Base-by-base conservation (phyloP, 441 rosid species). In the Heliophila coronopifolia region DNA sequence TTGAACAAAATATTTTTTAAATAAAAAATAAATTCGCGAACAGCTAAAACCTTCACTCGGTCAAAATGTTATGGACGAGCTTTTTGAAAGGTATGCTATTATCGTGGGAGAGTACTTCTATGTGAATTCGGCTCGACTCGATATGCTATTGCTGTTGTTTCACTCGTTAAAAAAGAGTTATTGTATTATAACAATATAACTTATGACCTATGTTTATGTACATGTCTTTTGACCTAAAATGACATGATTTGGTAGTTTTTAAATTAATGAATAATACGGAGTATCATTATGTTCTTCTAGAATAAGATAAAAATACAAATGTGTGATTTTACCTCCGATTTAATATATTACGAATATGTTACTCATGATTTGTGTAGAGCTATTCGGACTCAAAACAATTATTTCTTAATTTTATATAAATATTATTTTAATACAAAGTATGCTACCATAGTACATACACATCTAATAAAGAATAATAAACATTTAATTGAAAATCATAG, bases 21-120 rank as follows among this genome's bases (percentile, higher is more conserved):
- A n/a, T n/a, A n/a, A n/a, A n/a, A n/a, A n/a, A n/a, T n/a, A n/a
- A n/a, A 54, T 54, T 61, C 20, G 63, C 71, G 41, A 54, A 30
- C 18, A 67, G 71, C 37, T 67, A 12, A 9, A 47, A 25, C 61
- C 59, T 28, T 34, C 33, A 5, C 61, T 67, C 34, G 55, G 71
- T 33, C 25, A 41, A 28, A 28, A 60, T 30, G 61, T 61, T 36
- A 67, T 67, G 66, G 44, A 60, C 24, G 67, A 61, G 14, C 57
- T 67, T 24, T 67, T 67, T 23, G 50, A 39, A 41, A 60, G 67
- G 59, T 67, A 48, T 54, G 67, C 58, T 22, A 53, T 48, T 5
- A 47, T 67, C 13, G 63, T 61, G 36, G 71, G 67, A 39, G 71
- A 67, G 12, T 54, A 60, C 50, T 35, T 17, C 26, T 34, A 28